Conservation (phyloP, 176 grass and related monocot genomes). For the Ananas comosus region DNA sequence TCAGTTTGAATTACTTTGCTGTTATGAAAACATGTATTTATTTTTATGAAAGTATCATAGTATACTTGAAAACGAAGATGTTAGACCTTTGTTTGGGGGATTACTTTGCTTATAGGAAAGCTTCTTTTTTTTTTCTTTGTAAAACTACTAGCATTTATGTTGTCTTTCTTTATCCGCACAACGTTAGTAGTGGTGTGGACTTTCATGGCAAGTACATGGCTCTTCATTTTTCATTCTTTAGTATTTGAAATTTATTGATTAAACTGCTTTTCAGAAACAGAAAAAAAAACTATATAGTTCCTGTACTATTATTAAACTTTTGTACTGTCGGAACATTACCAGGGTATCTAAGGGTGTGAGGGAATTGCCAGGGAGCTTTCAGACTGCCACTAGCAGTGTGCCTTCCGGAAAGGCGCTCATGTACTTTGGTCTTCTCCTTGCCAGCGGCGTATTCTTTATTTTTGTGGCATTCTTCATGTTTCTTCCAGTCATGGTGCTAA, state of each 20-base stretch:
- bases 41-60: not conserved
- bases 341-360: slow-evolving; percentile 80
- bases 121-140: too few species aligned
- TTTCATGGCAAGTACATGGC: too few species aligned
- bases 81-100: too few species aligned
- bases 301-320: not conserved
- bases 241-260: too few species aligned
- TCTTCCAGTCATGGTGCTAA: slow-evolving; percentile 83
- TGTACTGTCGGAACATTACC: slow-evolving; percentile 6
- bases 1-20: too few species aligned
- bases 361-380: slow-evolving; percentile 84
- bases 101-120: too few species aligned
- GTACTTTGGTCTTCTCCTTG: slow-evolving; percentile 92
- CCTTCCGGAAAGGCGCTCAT: slow-evolving; percentile 85
- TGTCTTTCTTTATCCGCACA: too few species aligned
- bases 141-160: too few species aligned
- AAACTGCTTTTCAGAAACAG: too few species aligned
- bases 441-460: slow-evolving; percentile 87
- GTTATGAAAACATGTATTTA: not conserved
- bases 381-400: slow-evolving; percentile 74
- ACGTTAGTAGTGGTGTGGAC: too few species aligned
- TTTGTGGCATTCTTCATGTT: slow-evolving; percentile 88
- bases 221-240: too few species aligned
- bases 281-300: too few species aligned
- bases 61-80: not conserved